phyloP scores from a whole-genome alignment of 1,284 basidiomycete genomes.

The Puccinia polysora region DNA sequence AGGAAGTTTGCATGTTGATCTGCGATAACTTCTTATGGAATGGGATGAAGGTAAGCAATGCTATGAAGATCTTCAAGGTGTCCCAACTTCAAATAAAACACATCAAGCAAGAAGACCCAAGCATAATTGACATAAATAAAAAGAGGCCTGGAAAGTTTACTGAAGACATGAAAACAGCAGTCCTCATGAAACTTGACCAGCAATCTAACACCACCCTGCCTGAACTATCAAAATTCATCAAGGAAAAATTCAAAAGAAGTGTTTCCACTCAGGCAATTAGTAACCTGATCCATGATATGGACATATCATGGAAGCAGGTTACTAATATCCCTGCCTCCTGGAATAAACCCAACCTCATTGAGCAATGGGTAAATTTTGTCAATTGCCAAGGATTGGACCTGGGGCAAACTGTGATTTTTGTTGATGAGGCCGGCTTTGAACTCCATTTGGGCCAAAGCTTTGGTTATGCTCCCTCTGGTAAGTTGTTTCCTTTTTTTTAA shows the following conservation, averaged over 20 bases:
- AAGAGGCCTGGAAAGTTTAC: conserved; percentile 12
- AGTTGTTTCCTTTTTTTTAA: neutral
- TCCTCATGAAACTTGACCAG: neutral
- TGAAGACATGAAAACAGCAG: neutral
- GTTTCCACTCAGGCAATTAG: neutral
- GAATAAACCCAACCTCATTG: neutral
- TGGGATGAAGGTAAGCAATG: neutral
- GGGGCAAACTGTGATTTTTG: conserved; percentile 5
- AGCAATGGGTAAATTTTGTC: conserved; percentile 13
- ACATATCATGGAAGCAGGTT: no score
- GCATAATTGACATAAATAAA: neutral
- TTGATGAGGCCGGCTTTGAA: conserved; percentile 10
- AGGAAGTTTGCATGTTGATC: neutral
- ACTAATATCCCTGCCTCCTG: conserved; percentile 5
- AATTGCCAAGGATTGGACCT: conserved; percentile 20
- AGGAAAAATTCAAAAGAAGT: neutral
- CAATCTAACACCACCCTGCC: conserved; percentile 3
- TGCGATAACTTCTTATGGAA: neutral
- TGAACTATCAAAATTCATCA: neutral
- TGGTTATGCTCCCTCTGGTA: conserved; percentile 10
- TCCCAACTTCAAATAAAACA: neutral
- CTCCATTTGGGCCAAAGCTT: conserved; percentile 8
- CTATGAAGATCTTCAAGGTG: conserved; percentile 1
- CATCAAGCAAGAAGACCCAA: neutral
- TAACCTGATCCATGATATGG: conserved; percentile 27